phyloP scores from a whole-genome alignment of 805 yeast species.

The Saccharomycopsis fodiens region DNA sequence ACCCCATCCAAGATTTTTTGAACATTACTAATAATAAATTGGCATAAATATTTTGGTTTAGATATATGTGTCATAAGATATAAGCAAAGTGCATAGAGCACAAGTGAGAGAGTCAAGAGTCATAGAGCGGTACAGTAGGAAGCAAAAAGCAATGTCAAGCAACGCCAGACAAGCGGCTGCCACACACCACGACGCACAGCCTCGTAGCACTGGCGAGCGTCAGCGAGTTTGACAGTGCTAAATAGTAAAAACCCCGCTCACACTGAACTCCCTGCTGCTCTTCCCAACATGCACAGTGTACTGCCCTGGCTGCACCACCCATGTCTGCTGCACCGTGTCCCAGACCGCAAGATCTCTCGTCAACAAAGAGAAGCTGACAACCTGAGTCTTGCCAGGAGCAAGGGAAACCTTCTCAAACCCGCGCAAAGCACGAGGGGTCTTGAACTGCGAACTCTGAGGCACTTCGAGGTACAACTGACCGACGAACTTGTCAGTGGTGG shows the following conservation, averaged over 20 bases:
- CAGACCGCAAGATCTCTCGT: slow-evolving; percentile 49
- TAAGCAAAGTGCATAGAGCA: too few species aligned
- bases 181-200: too few species aligned
- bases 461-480: slow-evolving; percentile 47
- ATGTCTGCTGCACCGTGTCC: slow-evolving; percentile 47
- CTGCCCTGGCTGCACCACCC: slow-evolving; percentile 49
- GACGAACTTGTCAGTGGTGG: slow-evolving; percentile 38
- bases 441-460: slow-evolving; percentile 34
- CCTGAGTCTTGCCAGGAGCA: slow-evolving; percentile 32
- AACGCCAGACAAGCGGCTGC: too few species aligned
- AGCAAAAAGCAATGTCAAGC: too few species aligned
- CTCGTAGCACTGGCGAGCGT: too few species aligned
- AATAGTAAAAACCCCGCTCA: slow-evolving; percentile 29
- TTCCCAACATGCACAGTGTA: slow-evolving; percentile 45
- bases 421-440: slow-evolving; percentile 45
- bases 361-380: slow-evolving; percentile 36
- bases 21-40: too few species aligned
- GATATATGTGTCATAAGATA: too few species aligned
- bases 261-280: slow-evolving; percentile 38
- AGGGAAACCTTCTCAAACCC: slow-evolving; percentile 50
- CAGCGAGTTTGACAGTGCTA: too few species aligned
- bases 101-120: too few species aligned
- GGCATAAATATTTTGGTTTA: too few species aligned
- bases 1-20: too few species aligned
- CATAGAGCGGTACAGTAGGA: too few species aligned